These are phyloP conservation scores for Pythium sukuiense DNA, from an alignment of 352 stramenopile species.

Conservation along the genomic window DNA sequence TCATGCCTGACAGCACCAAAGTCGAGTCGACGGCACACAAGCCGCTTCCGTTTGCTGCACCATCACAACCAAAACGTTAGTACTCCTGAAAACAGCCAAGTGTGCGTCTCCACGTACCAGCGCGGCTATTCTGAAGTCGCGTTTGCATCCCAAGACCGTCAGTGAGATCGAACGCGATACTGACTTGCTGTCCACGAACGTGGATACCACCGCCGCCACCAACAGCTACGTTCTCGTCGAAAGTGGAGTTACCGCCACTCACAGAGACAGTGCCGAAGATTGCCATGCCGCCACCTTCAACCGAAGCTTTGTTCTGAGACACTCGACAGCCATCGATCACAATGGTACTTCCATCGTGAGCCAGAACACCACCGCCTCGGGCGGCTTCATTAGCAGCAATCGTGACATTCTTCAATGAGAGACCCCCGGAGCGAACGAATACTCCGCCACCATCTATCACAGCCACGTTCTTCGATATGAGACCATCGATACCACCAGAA, in stretches of 20 bases:
- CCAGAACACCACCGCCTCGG: constrained; percentile 7
- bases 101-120: constrained; percentile 13
- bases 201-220: constrained; percentile 33
- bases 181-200: constrained; percentile 22
- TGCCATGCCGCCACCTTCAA: constrained; percentile 10
- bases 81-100: not conserved
- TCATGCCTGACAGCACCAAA: not conserved
- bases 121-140: constrained; percentile 6
- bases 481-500: not conserved
- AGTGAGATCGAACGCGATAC: constrained; percentile 4
- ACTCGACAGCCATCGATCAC: not conserved
- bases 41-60: constrained; percentile 15
- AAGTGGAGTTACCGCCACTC: not conserved
- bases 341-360: not conserved
- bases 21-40: not conserved
- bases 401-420: not conserved
- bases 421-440: not conserved
- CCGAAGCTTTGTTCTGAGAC: constrained; percentile 7
- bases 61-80: not conserved
- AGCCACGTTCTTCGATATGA: constrained; percentile 10
- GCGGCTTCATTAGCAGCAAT: constrained; percentile 6
- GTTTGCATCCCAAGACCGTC: not conserved
- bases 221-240: constrained; percentile 14
- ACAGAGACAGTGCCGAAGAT: constrained; percentile 5
- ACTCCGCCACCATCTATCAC: constrained; percentile 29